Percentiles rank a stretch among this genome's conserved stretches.
Conservation (phyloP, 352 stramenopile genomes). For the Pythium phragmitis region DNA sequence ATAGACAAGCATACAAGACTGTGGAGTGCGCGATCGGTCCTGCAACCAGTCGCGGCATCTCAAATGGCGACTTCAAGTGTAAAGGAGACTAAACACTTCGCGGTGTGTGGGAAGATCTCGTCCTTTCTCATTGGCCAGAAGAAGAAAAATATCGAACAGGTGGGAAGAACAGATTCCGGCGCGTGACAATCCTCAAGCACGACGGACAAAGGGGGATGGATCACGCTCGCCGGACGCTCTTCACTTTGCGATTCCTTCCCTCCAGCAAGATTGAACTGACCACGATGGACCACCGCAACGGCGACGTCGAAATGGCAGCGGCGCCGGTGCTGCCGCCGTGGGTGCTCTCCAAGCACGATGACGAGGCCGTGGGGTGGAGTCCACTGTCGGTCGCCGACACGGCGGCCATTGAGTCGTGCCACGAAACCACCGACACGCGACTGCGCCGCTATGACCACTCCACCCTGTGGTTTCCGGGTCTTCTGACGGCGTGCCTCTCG, state of each 20-base stretch:
- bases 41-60: too few species aligned
- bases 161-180: neutral
- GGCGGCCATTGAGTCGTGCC: neutral
- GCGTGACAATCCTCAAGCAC: neutral
- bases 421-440: neutral
- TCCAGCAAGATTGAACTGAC: neutral
- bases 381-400: slow-evolving; percentile 14
- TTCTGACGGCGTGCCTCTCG: slow-evolving; percentile 26
- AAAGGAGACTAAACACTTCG: too few species aligned
- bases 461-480: slow-evolving; percentile 17
- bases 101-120: too few species aligned
- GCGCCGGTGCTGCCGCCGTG: too few species aligned
- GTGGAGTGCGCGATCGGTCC: neutral
- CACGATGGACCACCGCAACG: neutral
- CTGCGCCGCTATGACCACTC: neutral
- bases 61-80: too few species aligned
- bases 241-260: neutral
- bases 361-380: neutral
- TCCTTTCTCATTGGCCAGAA: neutral
- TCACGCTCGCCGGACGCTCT: neutral
- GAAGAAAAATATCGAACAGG: neutral
- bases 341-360: too few species aligned
- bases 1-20: neutral
- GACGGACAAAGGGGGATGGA: neutral
- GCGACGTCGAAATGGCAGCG: neutral